Conservation (phyloP, 495 filamentous ascomycete species). For the Aspergillus cristatus region DNA sequence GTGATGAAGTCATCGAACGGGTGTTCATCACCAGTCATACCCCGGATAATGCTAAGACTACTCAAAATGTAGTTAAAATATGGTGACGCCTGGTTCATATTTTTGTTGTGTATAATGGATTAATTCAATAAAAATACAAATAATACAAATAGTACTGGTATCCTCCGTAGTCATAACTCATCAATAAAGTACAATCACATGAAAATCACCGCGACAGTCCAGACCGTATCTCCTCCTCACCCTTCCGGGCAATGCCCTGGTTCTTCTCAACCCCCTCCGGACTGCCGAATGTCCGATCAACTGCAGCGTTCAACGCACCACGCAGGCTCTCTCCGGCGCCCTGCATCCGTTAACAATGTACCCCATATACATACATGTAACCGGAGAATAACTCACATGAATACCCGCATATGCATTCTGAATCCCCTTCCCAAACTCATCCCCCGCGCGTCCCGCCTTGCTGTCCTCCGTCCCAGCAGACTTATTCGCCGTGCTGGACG, state of each 20-base stretch:
- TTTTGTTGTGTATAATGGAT: too few relatives aligned
- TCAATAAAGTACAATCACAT: too few relatives aligned
- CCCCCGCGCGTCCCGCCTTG: conserved; percentile 7
- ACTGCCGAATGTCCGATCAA: conserved; percentile 34
- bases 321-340: conserved; percentile 37
- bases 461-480: conserved; percentile 3
- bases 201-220: conserved; percentile 2
- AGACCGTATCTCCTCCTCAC: conserved; percentile 27
- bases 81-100: too few relatives aligned
- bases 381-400: conserved; percentile 25
- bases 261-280: conserved; percentile 27
- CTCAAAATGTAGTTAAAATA: too few relatives aligned
- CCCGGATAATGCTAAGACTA: too few relatives aligned
- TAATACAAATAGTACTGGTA: too few relatives aligned
- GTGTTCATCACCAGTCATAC: too few relatives aligned
- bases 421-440: conserved; percentile 10
- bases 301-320: conserved; percentile 27
- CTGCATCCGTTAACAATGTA: conserved; percentile 11
- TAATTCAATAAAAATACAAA: too few relatives aligned
- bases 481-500: conserved; percentile 11
- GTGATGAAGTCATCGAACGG: too few relatives aligned
- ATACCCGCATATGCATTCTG: conserved; percentile 21
- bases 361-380: neutral
- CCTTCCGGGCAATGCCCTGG: conserved; percentile 25
- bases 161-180: too few relatives aligned